Evolutionary conservation across 2,329 filamentous ascomycete species (phyloP), one percentile per base, ranked within the genome.

Genomic region (Epichloe gansuensis): DNA sequence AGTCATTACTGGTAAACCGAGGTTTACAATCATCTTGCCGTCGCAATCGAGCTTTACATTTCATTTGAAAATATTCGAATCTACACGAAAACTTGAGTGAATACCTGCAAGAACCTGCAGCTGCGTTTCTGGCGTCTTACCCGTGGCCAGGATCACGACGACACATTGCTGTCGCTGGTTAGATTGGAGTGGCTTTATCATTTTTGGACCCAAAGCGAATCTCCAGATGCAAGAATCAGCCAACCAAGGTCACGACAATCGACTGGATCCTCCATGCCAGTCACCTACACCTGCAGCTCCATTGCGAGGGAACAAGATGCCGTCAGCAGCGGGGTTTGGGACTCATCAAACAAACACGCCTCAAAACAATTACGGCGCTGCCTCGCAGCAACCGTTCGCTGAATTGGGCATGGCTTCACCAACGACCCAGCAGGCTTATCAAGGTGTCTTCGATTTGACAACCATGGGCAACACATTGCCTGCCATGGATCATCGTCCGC

Each of bases 401-500:
- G 73, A 75, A 52, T 65, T 71, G 57, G 70, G 73, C 52, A 72
- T 74, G 67, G 57, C 65, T 48, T 62, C 65, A 45, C 62, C 65
- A 39, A 55, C 59, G 17, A 56, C 55, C 37, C 50, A 58, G 4
- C 58, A 53, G 1, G 51, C 53, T 35, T 59, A 60, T 13, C 58
- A 60, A 46, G 67, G 58, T 4, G 63, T 68, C 7, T 79, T 75
- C 62, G 75, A 74, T 57, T 76, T 78, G 75, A 63, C 59, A 21
- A 57, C 65, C 15, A 70, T 80, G 67, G 64, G 65, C 34, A 70
- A 66, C 56, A 62, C 72, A 48, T 64, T 78, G 34, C 75, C 75
- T 0, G 67, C 69, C 37, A 55, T 63, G 25, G 62, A 60, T 6
- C 75, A 72, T 58, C 68, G 68, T 53, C 63, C 65, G 34, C 37